Conservation (phyloP, 768 basidiomycete genomes). For the Hydnum rufescens region DNA sequence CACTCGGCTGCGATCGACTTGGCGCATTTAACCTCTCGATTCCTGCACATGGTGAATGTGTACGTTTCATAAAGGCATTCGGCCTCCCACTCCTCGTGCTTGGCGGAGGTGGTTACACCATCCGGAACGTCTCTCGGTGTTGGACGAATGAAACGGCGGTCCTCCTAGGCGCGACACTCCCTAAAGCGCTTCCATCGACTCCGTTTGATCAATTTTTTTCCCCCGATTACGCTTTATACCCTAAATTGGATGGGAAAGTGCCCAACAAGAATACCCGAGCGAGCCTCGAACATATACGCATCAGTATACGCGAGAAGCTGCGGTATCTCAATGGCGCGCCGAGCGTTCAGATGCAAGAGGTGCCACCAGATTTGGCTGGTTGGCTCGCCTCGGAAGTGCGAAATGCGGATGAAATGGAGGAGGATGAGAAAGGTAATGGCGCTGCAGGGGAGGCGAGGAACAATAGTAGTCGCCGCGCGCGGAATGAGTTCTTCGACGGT, state of each 20-base stretch:
- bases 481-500: conserved; percentile 57
- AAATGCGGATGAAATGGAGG: conserved; percentile 40
- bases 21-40: conserved; percentile 97
- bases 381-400: conserved; percentile 49
- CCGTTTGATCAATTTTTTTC: conserved; percentile 87
- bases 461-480: conserved; percentile 31
- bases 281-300: conserved; percentile 71
- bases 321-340: conserved; percentile 89
- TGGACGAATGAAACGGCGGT: conserved; percentile 98
- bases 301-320: conserved; percentile 68
- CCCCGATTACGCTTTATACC: conserved; percentile 85
- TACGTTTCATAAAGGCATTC: conserved; percentile 88
- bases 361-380: conserved; percentile 76
- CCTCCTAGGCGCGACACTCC: conserved; percentile 61
- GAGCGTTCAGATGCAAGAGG: conserved; percentile 91
- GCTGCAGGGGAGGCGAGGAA: conserved; percentile 6
- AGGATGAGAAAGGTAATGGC: conserved; percentile 33
- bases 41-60: conserved; percentile 94
- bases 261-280: conserved; percentile 81
- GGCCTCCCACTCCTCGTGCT: conserved; percentile 78
- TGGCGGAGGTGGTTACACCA: conserved; percentile 92
- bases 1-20: conserved; percentile 80
- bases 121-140: conserved; percentile 93
- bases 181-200: conserved; percentile 73
- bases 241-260: conserved; percentile 75